A percentile compares a stretch with the other conserved stretches of the same genome.
Conservation (phyloP, 75 land plant genomes). For the Picea sitchensis region DNA sequence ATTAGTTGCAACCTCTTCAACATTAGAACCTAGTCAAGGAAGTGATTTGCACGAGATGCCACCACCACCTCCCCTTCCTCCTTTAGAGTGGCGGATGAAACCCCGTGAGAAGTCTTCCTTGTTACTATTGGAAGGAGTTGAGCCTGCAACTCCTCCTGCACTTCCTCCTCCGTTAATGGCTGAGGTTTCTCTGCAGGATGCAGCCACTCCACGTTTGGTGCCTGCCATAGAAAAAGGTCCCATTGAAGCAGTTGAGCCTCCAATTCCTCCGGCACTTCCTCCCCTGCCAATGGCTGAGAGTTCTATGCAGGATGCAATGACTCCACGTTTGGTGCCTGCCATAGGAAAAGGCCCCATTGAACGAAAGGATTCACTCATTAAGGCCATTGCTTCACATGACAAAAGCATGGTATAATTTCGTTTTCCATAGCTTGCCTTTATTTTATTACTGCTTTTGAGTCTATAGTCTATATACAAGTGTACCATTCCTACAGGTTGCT, state of each 20-base stretch:
- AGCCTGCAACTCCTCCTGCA: constrained; percentile 8
- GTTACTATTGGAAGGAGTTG: constrained; percentile 1
- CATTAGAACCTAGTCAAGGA: neutral
- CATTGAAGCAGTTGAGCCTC: neutral
- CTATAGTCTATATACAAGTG: neutral
- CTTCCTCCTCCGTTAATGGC: constrained; percentile 1
- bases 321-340: neutral
- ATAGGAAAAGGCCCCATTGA: neutral
- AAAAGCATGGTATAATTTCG: constrained; percentile 4
- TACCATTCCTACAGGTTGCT: neutral
- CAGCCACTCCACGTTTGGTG: neutral
- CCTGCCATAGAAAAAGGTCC: neutral
- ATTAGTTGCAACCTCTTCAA: neutral
- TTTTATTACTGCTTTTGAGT: neutral
- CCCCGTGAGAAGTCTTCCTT: constrained; percentile 3
- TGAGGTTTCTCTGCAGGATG: neutral
- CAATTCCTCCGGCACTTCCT: constrained; percentile 4
- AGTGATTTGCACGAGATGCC: constrained; percentile 18
- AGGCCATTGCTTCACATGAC: constrained; percentile 20
- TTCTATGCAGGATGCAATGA: neutral
- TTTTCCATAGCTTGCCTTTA: neutral
- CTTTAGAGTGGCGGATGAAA: constrained; percentile 46
- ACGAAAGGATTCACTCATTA: constrained; percentile 13
- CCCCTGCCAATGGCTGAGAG: neutral
- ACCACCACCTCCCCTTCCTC: constrained; percentile 52